Conservation (phyloP, 1,139 yeast genomes). For the Pichia sp. region DNA sequence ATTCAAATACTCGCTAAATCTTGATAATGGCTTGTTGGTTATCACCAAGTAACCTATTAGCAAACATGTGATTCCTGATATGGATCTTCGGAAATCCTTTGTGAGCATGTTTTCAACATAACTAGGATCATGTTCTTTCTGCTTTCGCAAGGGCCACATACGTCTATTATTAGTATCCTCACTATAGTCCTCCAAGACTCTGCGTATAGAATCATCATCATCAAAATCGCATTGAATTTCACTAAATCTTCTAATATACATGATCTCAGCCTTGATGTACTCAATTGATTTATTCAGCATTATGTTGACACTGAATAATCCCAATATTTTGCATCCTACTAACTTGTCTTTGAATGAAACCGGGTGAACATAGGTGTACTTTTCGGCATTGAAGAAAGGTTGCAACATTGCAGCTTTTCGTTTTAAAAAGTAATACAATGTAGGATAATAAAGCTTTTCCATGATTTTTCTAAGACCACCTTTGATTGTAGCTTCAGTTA, state of each 20-base stretch:
- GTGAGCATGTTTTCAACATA: not conserved
- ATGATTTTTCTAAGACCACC: slow-evolving; percentile 11
- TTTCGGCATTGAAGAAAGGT: slow-evolving; percentile 12
- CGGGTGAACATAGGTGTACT: slow-evolving; percentile 14
- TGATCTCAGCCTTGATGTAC: slow-evolving; percentile 1
- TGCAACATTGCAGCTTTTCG: slow-evolving; percentile 2
- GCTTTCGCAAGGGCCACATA: not conserved
- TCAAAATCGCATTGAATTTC: slow-evolving; percentile 1
- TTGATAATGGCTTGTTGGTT: slow-evolving; percentile 5
- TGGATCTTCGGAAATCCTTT: slow-evolving; percentile 4
- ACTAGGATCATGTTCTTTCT: not conserved
- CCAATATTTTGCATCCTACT: slow-evolving; percentile 15
- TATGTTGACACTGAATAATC: slow-evolving; percentile 9
- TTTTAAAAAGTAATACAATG: slow-evolving; percentile 9
- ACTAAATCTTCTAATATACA: not conserved
- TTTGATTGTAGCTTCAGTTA: slow-evolving; percentile 5
- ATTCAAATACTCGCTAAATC: slow-evolving; percentile 3
- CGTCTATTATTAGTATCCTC: not conserved
- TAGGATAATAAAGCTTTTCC: slow-evolving; percentile 15
- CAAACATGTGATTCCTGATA: slow-evolving; percentile 8
- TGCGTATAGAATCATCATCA: not conserved
- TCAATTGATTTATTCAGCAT: slow-evolving; percentile 6
- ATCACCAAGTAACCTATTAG: slow-evolving; percentile 12
- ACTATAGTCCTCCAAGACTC: not conserved
- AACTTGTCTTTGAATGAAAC: slow-evolving; percentile 12